These are phyloP conservation scores for Colletotrichum sp. DNA, from an alignment of 2,329 filamentous ascomycete genomes.

Conservation along the genomic window DNA sequence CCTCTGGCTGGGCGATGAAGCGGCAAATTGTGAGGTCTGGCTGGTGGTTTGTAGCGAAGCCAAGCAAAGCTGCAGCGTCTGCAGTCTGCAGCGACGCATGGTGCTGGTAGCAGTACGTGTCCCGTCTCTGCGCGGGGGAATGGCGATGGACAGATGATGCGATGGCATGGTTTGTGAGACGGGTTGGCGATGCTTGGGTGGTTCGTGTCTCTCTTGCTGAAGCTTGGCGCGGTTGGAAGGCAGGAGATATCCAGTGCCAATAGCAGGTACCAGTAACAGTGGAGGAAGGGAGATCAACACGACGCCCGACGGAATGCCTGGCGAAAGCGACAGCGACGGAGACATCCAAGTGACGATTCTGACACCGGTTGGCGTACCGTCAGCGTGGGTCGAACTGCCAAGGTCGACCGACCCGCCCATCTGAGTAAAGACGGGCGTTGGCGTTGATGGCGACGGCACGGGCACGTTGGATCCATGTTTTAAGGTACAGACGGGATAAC, in stretches of 20 bases:
- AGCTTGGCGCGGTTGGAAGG: slow-evolving; percentile 5
- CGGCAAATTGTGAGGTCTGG: slow-evolving; percentile 9
- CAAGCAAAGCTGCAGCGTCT: neutral
- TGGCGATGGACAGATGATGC: neutral
- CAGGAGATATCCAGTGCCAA: neutral
- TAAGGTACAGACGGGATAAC: neutral
- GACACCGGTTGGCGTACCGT: slow-evolving; percentile 12
- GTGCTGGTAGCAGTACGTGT: neutral
- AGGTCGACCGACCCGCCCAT: slow-evolving; percentile 14
- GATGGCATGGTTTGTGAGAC: slow-evolving; percentile 17
- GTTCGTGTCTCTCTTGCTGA: neutral
- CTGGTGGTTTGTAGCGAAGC: neutral
- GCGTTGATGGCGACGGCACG: neutral
- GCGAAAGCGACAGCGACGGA: neutral
- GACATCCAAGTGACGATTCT: neutral
- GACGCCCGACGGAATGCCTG: neutral
- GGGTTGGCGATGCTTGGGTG: neutral
- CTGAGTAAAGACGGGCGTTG: slow-evolving; percentile 3
- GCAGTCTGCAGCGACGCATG: neutral
- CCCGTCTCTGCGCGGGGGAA: neutral
- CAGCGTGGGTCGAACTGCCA: slow-evolving; percentile 17
- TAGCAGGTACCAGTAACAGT: neutral
- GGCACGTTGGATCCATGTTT: slow-evolving; percentile 16
- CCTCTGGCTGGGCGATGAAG: slow-evolving; percentile 10
- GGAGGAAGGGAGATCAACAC: neutral